phyloP scores from a whole-genome alignment of 257 asterid genomes.

The Orobanche coerulescens region DNA sequence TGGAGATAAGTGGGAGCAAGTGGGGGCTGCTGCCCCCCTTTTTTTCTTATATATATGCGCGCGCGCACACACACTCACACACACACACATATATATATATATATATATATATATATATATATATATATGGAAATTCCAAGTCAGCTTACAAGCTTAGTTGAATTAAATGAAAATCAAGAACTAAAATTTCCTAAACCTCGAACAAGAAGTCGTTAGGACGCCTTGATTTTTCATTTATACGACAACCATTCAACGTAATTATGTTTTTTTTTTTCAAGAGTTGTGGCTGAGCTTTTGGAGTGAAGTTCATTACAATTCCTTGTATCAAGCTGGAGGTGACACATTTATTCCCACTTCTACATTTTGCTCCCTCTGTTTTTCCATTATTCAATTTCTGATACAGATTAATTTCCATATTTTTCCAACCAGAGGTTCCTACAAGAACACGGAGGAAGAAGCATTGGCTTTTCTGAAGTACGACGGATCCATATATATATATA shows the following conservation, averaged over 20 bases:
- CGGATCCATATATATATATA: neutral
- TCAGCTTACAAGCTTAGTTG: too few species aligned
- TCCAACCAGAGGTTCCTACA: conserved; percentile 56
- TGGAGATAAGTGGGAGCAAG: too few species aligned
- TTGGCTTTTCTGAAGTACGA: conserved; percentile 53
- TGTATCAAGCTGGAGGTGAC: conserved; percentile 79
- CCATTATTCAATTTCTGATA: neutral
- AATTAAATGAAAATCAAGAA: too few species aligned
- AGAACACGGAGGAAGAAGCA: conserved; percentile 63
- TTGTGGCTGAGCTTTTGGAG: conserved; percentile 98
- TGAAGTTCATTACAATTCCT: conserved; percentile 85
- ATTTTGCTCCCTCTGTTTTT: neutral
- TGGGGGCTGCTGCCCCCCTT: too few species aligned
- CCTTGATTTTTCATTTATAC: neutral
- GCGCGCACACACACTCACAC: too few species aligned
- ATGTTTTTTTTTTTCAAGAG: conserved; percentile 39
- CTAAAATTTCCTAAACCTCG: too few species aligned
- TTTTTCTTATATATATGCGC: too few species aligned
- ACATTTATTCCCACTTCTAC: neutral
- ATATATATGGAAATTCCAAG: too few species aligned
- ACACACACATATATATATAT: too few species aligned
- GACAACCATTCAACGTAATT: neutral
- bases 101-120: too few species aligned
- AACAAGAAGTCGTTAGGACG: neutral
- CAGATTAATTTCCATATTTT: neutral